A percentile compares a stretch with the other conserved stretches of the same genome.
These are phyloP conservation scores for Myriosclerotinia curreyana DNA, from an alignment of 2,329 filamentous ascomycete species.

Conservation along the genomic window DNA sequence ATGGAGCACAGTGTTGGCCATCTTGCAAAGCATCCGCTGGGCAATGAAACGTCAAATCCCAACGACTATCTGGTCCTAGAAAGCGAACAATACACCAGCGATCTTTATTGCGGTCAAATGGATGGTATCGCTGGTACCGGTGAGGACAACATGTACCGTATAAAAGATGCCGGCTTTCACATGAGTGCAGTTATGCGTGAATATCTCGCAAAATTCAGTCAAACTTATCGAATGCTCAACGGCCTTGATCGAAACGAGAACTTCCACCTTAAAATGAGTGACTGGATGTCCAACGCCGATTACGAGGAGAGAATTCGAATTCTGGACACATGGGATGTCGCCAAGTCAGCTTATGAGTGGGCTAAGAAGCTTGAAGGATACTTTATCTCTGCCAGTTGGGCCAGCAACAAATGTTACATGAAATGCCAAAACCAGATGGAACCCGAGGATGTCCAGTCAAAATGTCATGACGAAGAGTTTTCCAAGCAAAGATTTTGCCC, in stretches of 20 bases:
- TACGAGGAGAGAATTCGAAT: background rate
- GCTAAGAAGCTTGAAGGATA: background rate
- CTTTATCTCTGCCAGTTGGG: conserved; percentile 9
- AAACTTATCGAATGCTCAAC: background rate
- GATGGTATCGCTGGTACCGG: conserved; percentile 3
- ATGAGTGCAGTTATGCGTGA: background rate
- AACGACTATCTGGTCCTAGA: background rate
- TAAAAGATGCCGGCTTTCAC: background rate
- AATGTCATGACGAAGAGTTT: background rate
- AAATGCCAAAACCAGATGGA: conserved; percentile 4
- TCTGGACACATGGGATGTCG: background rate
- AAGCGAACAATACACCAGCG: background rate
- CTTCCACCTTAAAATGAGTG: background rate
- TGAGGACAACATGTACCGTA: background rate
- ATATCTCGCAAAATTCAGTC: background rate
- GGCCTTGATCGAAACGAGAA: background rate
- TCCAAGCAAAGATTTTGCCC: conserved; percentile 4
- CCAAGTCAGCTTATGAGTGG: background rate
- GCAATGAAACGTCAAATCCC: background rate
- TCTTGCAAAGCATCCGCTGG: background rate
- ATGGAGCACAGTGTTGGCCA: background rate
- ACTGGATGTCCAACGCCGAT: conserved; percentile 9
- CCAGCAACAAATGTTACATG: conserved; percentile 20
- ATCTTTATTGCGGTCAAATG: conserved; percentile 3
- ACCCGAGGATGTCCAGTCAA: background rate